Conservation (phyloP, 495 filamentous ascomycete species). For the Penicillium macrosclerotiorum region DNA sequence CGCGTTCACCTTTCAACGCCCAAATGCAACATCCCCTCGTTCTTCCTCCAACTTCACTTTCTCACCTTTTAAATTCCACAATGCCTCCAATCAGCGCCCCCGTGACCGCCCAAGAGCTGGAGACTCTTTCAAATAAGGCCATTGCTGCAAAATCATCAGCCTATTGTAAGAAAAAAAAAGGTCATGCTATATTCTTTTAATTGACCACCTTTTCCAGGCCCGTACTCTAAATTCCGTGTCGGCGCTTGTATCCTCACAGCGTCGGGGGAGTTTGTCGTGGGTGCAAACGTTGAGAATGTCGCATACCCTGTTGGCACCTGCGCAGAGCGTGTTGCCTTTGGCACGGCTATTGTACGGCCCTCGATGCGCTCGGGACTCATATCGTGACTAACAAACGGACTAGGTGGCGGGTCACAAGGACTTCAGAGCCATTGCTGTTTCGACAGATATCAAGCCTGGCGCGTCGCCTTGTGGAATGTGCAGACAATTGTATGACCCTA, state of each 20-base stretch:
- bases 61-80: background rate
- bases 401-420: constrained; percentile 59
- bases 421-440: constrained; percentile 83
- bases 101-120: constrained; percentile 50
- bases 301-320: constrained; percentile 89
- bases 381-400: no score
- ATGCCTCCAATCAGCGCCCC: constrained; percentile 21
- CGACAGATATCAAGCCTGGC: constrained; percentile 73
- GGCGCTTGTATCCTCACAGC: constrained; percentile 74
- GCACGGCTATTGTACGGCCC: constrained; percentile 65
- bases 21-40: no score
- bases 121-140: constrained; percentile 55
- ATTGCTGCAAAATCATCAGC: constrained; percentile 67
- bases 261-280: constrained; percentile 60
- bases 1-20: no score
- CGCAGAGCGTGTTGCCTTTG: constrained; percentile 86
- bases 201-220: constrained; percentile 49
- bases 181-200: background rate
- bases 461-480: constrained; percentile 74
- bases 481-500: constrained; percentile 41
- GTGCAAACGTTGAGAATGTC: constrained; percentile 94
- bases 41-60: background rate
- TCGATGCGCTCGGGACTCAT: no score
- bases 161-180: constrained; percentile 57
- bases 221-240: constrained; percentile 91